Base-by-base conservation (phyloP, 257 asterid genomes). In the Forsythia viridissima region DNA sequence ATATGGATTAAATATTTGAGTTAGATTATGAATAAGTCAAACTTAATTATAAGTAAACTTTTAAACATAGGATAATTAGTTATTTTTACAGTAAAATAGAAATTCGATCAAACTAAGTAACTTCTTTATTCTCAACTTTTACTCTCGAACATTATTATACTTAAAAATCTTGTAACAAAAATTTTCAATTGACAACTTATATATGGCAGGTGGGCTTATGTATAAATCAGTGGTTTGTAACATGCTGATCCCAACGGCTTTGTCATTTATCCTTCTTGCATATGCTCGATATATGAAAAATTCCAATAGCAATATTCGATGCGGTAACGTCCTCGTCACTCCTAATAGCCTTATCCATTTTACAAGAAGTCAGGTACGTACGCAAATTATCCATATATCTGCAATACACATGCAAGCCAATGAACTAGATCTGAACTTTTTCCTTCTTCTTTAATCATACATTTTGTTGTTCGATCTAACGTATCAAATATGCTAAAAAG, bases 231-330 rank as follows among this genome's bases (percentile, higher is more conserved):
- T 76, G 43, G 80, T 65, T 6, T 82, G 90, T 21, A 84, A 84
- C 72, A 77, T 88, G 76, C 90, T 86, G 21, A 73, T 57, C 34
- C 80, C 81, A 40, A 77, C 83, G 16, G 78, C 85, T 15, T 10
- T 77, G 21, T 85, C 91, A 9, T 89, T 89, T 34, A 79, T 89
- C 36, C 44, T 85, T n/a, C 73, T 89, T 70, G 72, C 86, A 13
- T 89, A 89, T 68, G 80, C 86, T 42, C 76, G 76, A 12, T 86
- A 81, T 67, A 34, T 83, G 2, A 77, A 84, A 71, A 77, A 39
- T 2, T 75, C 83, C 0, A 55, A 76, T 0, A 85, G 82, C 38
- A 41, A 30, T 3, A 75, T 85, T 2, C 82, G 77, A 7, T 88
- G 92, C 38, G 78, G 74, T 3, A 30, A 79, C 30, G 51, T 65